These are phyloP conservation scores for Podospora didyma DNA, from an alignment of 495 filamentous ascomycete species.

Conservation along the genomic window DNA sequence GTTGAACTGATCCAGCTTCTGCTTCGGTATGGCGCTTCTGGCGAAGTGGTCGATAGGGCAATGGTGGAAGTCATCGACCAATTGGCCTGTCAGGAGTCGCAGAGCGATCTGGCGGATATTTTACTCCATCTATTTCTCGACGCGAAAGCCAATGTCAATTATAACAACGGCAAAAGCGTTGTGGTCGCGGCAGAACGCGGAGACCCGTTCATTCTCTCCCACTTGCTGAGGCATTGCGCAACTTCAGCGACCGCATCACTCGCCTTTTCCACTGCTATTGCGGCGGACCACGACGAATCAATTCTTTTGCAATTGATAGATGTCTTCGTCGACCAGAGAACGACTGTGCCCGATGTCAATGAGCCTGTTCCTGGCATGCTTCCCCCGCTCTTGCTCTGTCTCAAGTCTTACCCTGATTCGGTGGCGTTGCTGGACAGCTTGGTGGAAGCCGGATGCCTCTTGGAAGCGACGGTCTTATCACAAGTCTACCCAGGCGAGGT, in stretches of 20 bases:
- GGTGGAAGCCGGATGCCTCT: slow-evolving; percentile 18
- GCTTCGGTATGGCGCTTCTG: slow-evolving; percentile 33
- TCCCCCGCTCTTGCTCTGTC: slow-evolving; percentile 20
- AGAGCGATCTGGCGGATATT: slow-evolving; percentile 23
- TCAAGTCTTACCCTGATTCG: slow-evolving; percentile 24
- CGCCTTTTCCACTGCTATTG: slow-evolving; percentile 33
- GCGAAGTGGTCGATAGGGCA: slow-evolving; percentile 28
- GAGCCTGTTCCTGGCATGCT: slow-evolving; percentile 21
- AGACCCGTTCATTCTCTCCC: slow-evolving; percentile 29
- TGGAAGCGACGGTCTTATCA: slow-evolving; percentile 19
- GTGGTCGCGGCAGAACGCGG: slow-evolving; percentile 34
- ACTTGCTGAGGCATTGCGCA: slow-evolving; percentile 30
- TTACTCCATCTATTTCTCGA: slow-evolving; percentile 34
- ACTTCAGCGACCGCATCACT: slow-evolving; percentile 27
- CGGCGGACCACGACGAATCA: slow-evolving; percentile 20
- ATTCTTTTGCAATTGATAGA: slow-evolving; percentile 16
- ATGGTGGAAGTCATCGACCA: slow-evolving; percentile 36
- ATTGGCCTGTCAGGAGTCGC: slow-evolving; percentile 21
- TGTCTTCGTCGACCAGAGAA: slow-evolving; percentile 11
- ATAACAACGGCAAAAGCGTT: slow-evolving; percentile 38
- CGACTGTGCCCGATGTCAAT: slow-evolving; percentile 14
- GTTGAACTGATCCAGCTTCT: slow-evolving; percentile 32
- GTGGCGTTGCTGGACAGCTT: slow-evolving; percentile 17
- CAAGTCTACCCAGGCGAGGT: slow-evolving; percentile 13
- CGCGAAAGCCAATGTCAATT: slow-evolving; percentile 35